Conservation (phyloP, 116 monocot species). For the Thalassia testudinum region DNA sequence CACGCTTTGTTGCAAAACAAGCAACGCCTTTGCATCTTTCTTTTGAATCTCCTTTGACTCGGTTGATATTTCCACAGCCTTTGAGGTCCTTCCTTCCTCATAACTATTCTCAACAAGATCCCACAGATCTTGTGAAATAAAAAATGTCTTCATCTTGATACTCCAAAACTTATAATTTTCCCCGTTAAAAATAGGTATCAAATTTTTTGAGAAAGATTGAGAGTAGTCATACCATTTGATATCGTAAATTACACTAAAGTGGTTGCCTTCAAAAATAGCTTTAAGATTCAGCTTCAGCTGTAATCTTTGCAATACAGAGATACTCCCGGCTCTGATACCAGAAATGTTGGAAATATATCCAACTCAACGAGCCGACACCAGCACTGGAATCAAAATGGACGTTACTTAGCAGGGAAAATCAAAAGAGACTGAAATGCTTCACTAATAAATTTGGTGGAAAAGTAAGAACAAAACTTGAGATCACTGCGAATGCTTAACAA, state of each 20-base stretch:
- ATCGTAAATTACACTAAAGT: not conserved
- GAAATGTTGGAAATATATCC: not conserved
- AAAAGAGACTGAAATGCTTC: too few species aligned
- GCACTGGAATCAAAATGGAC: too few species aligned
- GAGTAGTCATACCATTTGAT: constrained; percentile 1
- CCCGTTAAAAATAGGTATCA: constrained; percentile 3
- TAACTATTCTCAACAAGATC: constrained; percentile 2
- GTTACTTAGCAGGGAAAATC: too few species aligned
- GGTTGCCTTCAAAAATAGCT: not conserved
- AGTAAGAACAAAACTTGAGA: too few species aligned
- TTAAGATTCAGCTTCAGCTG: not conserved
- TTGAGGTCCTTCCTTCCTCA: not conserved
- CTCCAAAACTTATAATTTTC: constrained; percentile 9
- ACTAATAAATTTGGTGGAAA: too few species aligned
- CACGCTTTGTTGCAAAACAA: constrained; percentile 1
- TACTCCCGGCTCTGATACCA: not conserved
- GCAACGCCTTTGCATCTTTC: constrained; percentile 7
- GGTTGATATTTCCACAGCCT: not conserved
- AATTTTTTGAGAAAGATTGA: constrained; percentile 1
- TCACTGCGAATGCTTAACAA: too few species aligned
- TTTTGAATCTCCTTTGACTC: constrained; percentile 2
- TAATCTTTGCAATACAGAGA: not conserved
- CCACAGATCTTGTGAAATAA: too few species aligned
- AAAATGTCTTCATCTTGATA: too few species aligned
- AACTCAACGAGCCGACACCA: too few species aligned